Evolutionary conservation across 768 basidiomycete species (phyloP), one percentile per base, ranked within the genome.

Genomic region (Hygrophoropsis aurantiaca): DNA sequence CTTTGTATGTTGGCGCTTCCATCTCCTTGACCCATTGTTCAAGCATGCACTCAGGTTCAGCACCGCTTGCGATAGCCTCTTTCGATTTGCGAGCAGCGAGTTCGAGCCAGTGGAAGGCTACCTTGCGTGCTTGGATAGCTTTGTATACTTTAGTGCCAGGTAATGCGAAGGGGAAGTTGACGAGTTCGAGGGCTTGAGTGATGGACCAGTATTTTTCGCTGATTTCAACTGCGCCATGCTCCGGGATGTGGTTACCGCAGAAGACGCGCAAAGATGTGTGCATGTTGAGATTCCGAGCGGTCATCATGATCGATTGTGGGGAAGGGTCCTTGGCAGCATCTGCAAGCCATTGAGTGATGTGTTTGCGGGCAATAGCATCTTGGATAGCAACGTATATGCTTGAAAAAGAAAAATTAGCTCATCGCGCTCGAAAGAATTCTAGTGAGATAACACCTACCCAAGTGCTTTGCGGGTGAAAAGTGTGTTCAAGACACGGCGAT

Each of bases 101-200:
- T 59, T 81, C 79, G 37, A 97, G 75, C 82, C 85, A 88, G 53
- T 78, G 72, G 72, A 93, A 78, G 15, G 92, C 90, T 37, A 77
- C 73, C 64, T 95, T 97, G 62, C 94, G 84, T 2, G 92, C 87
- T 66, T 94, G 85, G 54, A 93, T 85, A 3, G 95, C 97, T 56
- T 84, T 88, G 70, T 88, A 98, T 45, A 98, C 83, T 64, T 98
- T 98, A 32, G 97, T 98, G 23, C 97, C 97, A 16, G 97, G 97
- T 30, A 97, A 59, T 13, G 95, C 85, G 51, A 98, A 70, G 13
- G 97, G 97, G 74, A 99, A 98, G 75, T 99, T 99, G 75, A 99
- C 97, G 45, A 99, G 87, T 65, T 99, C 92, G 34, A 99, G 85
- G 3, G 97, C 91, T 56, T 82, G 74, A 6, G 97, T 98, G 69